Conservation (phyloP, 148 eudicot genomes). For the Rhododendron kiyosumense region DNA sequence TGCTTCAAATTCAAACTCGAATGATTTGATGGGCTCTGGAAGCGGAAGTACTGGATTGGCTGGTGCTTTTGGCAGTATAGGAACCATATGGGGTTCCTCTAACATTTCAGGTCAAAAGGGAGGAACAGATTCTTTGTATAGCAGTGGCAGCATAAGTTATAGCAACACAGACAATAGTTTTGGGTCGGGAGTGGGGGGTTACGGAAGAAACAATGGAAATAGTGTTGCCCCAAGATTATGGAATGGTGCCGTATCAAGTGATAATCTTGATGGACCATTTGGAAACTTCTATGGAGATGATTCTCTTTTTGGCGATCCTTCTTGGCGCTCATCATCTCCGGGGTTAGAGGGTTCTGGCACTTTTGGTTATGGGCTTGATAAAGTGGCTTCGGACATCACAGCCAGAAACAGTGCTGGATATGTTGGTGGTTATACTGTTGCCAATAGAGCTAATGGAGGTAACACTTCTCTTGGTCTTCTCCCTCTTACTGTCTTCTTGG, state of each 20-base stretch:
- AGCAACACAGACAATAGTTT: conserved; percentile 34
- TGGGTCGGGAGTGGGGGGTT: conserved; percentile 35
- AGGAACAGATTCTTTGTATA: conserved; percentile 34
- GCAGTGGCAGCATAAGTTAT: conserved; percentile 32
- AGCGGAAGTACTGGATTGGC: conserved; percentile 31
- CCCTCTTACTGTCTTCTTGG: neutral
- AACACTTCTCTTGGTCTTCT: conserved; percentile 5
- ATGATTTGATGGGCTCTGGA: conserved; percentile 41
- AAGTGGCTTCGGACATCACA: conserved; percentile 54
- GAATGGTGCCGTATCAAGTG: conserved; percentile 37
- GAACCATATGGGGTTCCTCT: conserved; percentile 72
- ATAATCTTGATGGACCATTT: conserved; percentile 41
- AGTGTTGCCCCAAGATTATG: conserved; percentile 33
- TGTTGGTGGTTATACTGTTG: conserved; percentile 69
- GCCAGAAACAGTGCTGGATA: conserved; percentile 63
- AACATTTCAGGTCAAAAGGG: conserved; percentile 41
- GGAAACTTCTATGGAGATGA: conserved; percentile 47
- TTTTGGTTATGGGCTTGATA: conserved; percentile 60
- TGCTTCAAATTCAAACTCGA: conserved; percentile 33
- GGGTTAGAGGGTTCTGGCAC: conserved; percentile 56
- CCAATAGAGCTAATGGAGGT: conserved; percentile 77
- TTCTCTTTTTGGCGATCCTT: conserved; percentile 38
- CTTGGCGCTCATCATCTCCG: conserved; percentile 61
- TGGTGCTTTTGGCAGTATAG: conserved; percentile 41
- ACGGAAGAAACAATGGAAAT: conserved; percentile 38